Evolutionary conservation across 2,329 filamentous ascomycete genomes (phyloP).

Genomic region (Beauveria sp.): DNA sequence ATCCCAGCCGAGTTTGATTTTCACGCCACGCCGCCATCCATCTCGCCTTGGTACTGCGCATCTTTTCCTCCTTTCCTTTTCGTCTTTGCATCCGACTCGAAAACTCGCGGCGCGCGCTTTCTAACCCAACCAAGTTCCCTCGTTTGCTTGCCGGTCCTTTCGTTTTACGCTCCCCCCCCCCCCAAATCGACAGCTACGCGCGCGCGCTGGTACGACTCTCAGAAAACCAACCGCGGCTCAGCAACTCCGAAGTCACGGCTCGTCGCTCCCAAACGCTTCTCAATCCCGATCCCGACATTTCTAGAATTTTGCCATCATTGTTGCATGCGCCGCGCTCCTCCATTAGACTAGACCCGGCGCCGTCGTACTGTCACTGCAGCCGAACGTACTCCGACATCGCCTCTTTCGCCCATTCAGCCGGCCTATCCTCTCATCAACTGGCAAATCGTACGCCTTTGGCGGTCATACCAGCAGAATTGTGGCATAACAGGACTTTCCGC

Average conservation of each 20-base stretch:
- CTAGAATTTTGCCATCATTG: background rate
- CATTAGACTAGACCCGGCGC: background rate
- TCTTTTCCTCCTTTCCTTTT: background rate
- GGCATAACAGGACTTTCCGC: background rate
- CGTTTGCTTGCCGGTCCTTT: background rate
- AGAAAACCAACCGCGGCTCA: background rate
- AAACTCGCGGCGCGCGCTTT: background rate
- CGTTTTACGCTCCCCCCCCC: background rate
- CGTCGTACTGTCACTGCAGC: background rate
- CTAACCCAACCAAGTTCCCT: background rate
- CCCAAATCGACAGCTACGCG: background rate
- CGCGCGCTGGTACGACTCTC: background rate
- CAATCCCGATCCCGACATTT: background rate
- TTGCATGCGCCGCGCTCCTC: background rate
- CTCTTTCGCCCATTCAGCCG: background rate
- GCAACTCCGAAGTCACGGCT: background rate
- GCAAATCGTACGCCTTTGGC: background rate
- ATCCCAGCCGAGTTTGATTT: background rate
- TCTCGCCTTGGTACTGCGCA: background rate
- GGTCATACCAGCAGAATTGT: background rate
- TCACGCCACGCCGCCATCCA: background rate
- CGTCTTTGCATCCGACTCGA: background rate
- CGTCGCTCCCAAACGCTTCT: background rate
- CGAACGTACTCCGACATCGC: background rate
- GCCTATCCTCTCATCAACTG: background rate